Evolutionary conservation across 495 filamentous ascomycete species (phyloP).

Genomic region (Penicillium antarcticum): DNA sequence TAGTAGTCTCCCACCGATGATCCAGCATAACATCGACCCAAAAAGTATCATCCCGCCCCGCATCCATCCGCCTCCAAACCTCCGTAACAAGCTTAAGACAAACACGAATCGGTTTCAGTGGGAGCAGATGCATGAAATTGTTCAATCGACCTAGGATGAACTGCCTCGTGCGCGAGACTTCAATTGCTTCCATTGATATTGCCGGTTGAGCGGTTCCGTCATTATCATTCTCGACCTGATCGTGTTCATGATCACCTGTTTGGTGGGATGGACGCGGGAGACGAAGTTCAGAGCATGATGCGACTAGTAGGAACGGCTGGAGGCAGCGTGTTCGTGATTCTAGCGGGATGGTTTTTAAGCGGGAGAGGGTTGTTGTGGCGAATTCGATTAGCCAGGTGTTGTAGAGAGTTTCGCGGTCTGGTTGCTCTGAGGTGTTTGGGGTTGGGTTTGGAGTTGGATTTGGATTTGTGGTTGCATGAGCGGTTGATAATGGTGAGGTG

Average conservation of each 20-base stretch:
- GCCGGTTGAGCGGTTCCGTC: constrained; percentile 17
- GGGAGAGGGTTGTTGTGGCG: constrained; percentile 49
- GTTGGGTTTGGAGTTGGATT: too few relatives aligned
- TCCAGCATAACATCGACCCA: constrained; percentile 61
- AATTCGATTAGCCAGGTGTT: constrained; percentile 52
- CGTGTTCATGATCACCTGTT: neutral
- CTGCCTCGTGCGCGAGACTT: constrained; percentile 41
- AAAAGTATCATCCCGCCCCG: constrained; percentile 33
- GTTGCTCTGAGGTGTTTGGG: too few relatives aligned
- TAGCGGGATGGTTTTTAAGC: constrained; percentile 48
- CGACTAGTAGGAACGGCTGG: constrained; percentile 53
- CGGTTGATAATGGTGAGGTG: neutral
- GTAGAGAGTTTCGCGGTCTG: constrained; percentile 16
- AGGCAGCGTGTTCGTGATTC: constrained; percentile 54
- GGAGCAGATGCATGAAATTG: constrained; percentile 45
- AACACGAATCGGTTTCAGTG: constrained; percentile 50
- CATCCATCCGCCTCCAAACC: constrained; percentile 51
- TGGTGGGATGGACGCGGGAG: constrained; percentile 22
- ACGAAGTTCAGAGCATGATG: constrained; percentile 47
- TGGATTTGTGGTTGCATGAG: neutral
- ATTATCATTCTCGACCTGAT: neutral
- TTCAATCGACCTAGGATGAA: constrained; percentile 48
- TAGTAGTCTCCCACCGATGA: constrained; percentile 55
- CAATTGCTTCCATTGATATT: constrained; percentile 45
- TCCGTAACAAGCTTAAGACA: constrained; percentile 48